Conservation (phyloP, 2,329 filamentous ascomycete genomes). For the Volutella citrinella region DNA sequence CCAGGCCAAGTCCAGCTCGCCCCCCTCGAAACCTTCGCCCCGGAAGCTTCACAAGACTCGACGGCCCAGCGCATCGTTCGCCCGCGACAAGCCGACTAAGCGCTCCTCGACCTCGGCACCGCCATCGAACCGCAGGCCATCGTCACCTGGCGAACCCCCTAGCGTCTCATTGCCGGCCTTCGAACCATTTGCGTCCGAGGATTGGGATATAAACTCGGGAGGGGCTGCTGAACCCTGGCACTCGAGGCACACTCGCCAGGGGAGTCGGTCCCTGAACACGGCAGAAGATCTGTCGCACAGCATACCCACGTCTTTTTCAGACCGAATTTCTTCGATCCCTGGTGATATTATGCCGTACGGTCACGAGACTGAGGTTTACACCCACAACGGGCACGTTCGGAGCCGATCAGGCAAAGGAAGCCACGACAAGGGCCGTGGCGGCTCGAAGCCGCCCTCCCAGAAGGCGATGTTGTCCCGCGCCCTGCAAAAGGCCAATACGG, state of each 20-base stretch:
- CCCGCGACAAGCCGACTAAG: too few relatives aligned
- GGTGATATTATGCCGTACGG: slow-evolving; percentile 33
- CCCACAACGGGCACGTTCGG: slow-evolving; percentile 29
- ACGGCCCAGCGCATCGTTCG: slow-evolving; percentile 27
- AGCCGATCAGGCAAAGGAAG: slow-evolving; percentile 33
- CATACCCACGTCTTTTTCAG: too few relatives aligned
- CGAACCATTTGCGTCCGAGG: slow-evolving; percentile 19
- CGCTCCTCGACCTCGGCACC: too few relatives aligned
- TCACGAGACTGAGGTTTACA: slow-evolving; percentile 26
- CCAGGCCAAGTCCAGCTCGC: slow-evolving; percentile 27
- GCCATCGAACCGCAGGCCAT: slow-evolving; percentile 12
- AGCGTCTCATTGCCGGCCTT: slow-evolving; percentile 24
- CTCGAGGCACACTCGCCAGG: slow-evolving; percentile 21
- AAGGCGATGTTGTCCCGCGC: slow-evolving; percentile 97
- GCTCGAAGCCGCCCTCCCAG: slow-evolving; percentile 62
- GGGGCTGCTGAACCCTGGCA: slow-evolving; percentile 25
- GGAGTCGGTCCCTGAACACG: slow-evolving; percentile 26
- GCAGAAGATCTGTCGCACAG: too few relatives aligned
- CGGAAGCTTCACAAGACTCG: slow-evolving; percentile 37
- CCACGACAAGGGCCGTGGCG: slow-evolving; percentile 27
- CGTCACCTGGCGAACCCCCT: slow-evolving; percentile 20
- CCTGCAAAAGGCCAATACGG: slow-evolving; percentile 91
- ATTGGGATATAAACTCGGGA: slow-evolving; percentile 18
- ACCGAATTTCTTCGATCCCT: too few relatives aligned
- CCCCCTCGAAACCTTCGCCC: slow-evolving; percentile 29